These are phyloP conservation scores for Cutaneotrichosporon dermatis DNA, from an alignment of 1,284 basidiomycete genomes.

Conservation along the genomic window DNA sequence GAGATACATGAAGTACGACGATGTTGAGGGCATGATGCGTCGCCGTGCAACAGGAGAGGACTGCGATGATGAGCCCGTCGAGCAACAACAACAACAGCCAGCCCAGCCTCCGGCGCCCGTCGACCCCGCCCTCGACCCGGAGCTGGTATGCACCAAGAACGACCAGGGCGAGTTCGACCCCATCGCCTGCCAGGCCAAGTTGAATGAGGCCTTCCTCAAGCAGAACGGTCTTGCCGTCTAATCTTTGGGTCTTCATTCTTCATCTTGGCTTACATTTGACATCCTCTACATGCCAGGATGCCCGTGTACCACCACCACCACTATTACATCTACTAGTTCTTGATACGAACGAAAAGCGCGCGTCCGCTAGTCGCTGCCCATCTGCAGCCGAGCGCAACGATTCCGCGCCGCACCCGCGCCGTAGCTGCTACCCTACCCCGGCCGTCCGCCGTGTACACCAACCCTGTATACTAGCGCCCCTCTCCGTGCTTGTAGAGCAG, in stretches of 20 bases:
- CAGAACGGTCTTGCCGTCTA: slow-evolving; percentile 6
- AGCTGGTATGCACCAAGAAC: slow-evolving; percentile 1
- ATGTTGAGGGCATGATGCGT: slow-evolving; percentile 14
- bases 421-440: not conserved
- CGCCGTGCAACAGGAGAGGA: not conserved
- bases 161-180: slow-evolving; percentile 12
- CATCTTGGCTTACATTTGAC: too few relatives aligned
- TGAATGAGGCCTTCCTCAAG: slow-evolving; percentile 17
- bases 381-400: too few relatives aligned
- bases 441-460: not conserved
- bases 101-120: not conserved
- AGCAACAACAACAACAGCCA: not conserved
- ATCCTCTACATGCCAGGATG: too few relatives aligned
- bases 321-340: too few relatives aligned
- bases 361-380: too few relatives aligned
- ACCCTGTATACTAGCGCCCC: not conserved
- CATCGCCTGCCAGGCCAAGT: slow-evolving; percentile 15
- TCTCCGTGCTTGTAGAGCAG: too few relatives aligned
- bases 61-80: not conserved
- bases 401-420: too few relatives aligned
- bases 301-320: too few relatives aligned
- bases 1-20: slow-evolving; percentile 18
- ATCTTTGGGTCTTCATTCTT: not conserved
- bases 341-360: too few relatives aligned
- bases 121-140: slow-evolving; percentile 1